A percentile compares a stretch with the other conserved stretches of the same genome.
Evolutionary conservation across 2,329 filamentous ascomycete species (phyloP).

Genomic region (Pestalotiopsis sp.): DNA sequence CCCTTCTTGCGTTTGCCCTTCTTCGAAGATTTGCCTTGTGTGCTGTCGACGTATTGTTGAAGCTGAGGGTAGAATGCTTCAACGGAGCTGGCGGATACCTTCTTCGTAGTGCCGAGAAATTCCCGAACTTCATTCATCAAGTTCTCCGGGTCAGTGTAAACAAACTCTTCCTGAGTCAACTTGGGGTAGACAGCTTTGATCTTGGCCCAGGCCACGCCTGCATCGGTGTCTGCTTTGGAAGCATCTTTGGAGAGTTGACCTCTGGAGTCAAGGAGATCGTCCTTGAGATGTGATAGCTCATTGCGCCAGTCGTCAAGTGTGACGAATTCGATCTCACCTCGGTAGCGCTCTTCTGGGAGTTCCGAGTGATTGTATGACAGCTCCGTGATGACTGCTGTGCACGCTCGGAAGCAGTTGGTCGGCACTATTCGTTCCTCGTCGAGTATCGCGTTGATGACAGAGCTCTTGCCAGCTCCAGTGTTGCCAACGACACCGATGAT

Average conservation of each 20-base stretch:
- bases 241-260: conserved; percentile 24
- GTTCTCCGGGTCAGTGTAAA: conserved; percentile 28
- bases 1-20: conserved; percentile 31
- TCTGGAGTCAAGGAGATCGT: conserved; percentile 22
- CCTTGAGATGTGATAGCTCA: conserved; percentile 24
- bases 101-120: conserved; percentile 48
- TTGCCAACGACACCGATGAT: conserved; percentile 48
- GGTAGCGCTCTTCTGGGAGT: conserved; percentile 23
- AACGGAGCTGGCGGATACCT: conserved; percentile 37
- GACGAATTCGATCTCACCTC: conserved; percentile 30
- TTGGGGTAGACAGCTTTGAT: conserved; percentile 28
- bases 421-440: conserved; percentile 34
- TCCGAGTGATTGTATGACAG: conserved; percentile 30
- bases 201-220: conserved; percentile 28
- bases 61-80: conserved; percentile 46
- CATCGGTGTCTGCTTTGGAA: conserved; percentile 23
- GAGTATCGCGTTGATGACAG: conserved; percentile 23
- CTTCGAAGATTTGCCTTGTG: conserved; percentile 39
- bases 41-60: conserved; percentile 56
- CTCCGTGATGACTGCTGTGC: conserved; percentile 28
- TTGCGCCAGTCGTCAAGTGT: conserved; percentile 23
- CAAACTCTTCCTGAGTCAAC: conserved; percentile 28
- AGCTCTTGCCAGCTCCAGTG: conserved; percentile 25
- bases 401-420: conserved; percentile 39
- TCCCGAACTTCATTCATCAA: conserved; percentile 44